Evolutionary conservation across 1,139 yeast species (phyloP).

Genomic region (Nakaseomyces nivariensis): DNA sequence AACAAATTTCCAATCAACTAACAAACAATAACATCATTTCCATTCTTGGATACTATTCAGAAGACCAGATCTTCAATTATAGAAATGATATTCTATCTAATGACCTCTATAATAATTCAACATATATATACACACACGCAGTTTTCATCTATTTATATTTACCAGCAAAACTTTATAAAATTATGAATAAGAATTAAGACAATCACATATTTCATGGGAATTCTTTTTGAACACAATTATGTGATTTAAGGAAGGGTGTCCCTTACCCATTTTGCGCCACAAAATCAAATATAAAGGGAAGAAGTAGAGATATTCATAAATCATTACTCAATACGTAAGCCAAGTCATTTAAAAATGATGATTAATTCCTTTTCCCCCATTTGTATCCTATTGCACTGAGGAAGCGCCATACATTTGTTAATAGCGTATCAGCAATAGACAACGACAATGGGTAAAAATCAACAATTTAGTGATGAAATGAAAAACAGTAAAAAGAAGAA

Average conservation of each 20-base stretch:
- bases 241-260: too few species aligned
- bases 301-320: too few species aligned
- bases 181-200: neutral
- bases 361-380: too few species aligned
- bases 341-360: too few species aligned
- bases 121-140: neutral
- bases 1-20: too few species aligned
- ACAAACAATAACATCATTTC: neutral
- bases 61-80: neutral
- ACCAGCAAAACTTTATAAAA: neutral
- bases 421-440: too few species aligned
- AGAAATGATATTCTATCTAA: neutral
- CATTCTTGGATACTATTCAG: neutral
- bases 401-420: too few species aligned
- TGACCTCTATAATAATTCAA: neutral
- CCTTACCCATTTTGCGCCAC: neutral
- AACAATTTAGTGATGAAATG: neutral
- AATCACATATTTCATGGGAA: neutral
- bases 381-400: too few species aligned
- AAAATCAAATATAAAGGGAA: neutral
- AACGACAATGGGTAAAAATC: neutral
- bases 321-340: too few species aligned
- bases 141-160: neutral
- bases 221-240: too few species aligned
- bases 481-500: slow-evolving; percentile 10